A percentile compares a stretch with the other conserved stretches of the same genome.
These are phyloP conservation scores for Pyrus bretschneideri DNA, from an alignment of 306 rosid genomes.

Conservation along the genomic window DNA sequence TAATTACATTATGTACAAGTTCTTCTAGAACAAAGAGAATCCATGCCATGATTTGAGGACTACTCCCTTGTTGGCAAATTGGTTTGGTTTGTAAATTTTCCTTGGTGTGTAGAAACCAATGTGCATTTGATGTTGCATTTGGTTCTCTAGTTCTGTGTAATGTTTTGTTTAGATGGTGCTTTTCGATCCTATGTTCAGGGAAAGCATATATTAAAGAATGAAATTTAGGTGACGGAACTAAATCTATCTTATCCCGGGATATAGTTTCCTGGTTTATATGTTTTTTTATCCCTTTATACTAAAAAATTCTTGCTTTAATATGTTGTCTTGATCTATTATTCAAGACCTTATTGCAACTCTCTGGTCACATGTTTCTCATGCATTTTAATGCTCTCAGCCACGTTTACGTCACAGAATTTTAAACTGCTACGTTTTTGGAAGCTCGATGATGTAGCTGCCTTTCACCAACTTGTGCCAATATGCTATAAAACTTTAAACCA, in stretches of 20 bases:
- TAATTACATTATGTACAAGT: neutral
- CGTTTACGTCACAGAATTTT: neutral
- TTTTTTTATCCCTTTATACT: neutral
- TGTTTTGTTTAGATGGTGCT: neutral
- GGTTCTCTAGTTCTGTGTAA: neutral
- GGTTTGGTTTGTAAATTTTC: neutral
- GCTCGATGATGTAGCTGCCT: neutral
- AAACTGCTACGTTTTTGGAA: neutral
- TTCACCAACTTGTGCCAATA: neutral
- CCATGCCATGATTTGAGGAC: neutral
- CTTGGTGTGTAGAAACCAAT: neutral
- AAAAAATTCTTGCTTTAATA: neutral
- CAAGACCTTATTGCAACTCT: neutral
- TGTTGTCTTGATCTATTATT: neutral
- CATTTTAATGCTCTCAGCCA: neutral
- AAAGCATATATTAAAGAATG: neutral
- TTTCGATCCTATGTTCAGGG: neutral
- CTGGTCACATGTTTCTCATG: neutral
- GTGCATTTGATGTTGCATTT: neutral
- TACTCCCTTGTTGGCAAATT: neutral
- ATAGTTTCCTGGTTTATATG: neutral
- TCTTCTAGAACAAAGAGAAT: neutral
- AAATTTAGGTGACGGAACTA: neutral
- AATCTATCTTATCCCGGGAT: neutral
- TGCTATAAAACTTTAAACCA: neutral